Conservation (phyloP, 805 yeast genomes). For the Ogataea methylovora region DNA sequence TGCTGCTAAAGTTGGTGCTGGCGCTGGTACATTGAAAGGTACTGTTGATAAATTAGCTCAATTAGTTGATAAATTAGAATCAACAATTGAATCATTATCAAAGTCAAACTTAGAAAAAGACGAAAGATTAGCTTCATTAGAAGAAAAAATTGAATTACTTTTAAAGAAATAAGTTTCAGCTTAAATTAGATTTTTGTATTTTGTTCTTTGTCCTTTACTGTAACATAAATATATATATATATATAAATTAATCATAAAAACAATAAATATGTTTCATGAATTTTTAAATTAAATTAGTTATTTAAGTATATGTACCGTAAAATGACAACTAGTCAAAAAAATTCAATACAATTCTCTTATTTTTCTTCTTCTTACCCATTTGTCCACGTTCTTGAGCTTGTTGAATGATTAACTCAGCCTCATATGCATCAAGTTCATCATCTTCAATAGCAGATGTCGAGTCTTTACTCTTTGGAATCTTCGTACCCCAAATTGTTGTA, state of each 20-base stretch:
- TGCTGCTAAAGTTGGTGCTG: conserved; percentile 21
- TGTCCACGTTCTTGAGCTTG: conserved; percentile 40
- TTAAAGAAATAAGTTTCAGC: conserved; percentile 27
- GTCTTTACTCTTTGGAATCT: conserved; percentile 34
- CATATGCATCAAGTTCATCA: conserved; percentile 33
- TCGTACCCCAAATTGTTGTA: conserved; percentile 75
- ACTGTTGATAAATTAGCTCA: conserved; percentile 61
- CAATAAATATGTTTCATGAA: too few species aligned
- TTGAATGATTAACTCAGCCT: conserved; percentile 39
- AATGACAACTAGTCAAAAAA: conserved; percentile 5
- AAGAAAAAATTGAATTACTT: conserved; percentile 52
- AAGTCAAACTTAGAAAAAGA: conserved; percentile 59
- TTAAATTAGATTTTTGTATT: not conserved
- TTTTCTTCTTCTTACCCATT: conserved; percentile 37
- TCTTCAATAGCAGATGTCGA: conserved; percentile 30
- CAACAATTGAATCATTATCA: conserved; percentile 42
- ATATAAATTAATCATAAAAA: too few species aligned
- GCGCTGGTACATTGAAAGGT: conserved; percentile 60
- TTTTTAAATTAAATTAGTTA: not conserved
- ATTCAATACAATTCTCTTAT: conserved; percentile 29
- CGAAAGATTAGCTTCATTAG: conserved; percentile 48
- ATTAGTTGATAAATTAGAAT: conserved; percentile 51
- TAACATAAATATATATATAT: too few species aligned
- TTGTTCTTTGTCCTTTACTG: not conserved
- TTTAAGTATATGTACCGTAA: not conserved